Evolutionary conservation across 805 yeast genomes (phyloP).

Genomic region (Metschnikowia lachancei): DNA sequence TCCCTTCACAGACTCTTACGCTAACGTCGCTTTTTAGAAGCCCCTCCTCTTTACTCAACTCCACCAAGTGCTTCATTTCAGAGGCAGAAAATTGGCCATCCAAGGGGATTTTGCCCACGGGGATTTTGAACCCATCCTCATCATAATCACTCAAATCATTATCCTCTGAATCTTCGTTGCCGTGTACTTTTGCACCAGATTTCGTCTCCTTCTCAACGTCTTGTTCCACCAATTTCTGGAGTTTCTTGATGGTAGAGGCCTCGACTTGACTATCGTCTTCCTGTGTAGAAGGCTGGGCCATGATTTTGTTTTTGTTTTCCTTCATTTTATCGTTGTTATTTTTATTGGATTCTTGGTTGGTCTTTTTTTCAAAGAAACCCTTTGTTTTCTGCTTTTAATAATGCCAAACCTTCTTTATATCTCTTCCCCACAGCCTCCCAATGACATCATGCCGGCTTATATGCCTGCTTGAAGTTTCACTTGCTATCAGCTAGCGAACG

Average conservation of each 20-base stretch:
- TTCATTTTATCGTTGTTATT: slow-evolving; percentile 1
- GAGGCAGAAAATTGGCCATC: slow-evolving; percentile 41
- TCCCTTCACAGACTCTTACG: slow-evolving; percentile 27
- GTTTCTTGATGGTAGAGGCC: slow-evolving; percentile 25
- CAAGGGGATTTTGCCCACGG: slow-evolving; percentile 38
- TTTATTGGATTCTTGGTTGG: background rate
- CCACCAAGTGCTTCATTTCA: slow-evolving; percentile 32
- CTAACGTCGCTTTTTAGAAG: slow-evolving; percentile 25
- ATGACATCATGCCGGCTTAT: slow-evolving; percentile 7
- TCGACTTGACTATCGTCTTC: slow-evolving; percentile 9
- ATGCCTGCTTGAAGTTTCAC: slow-evolving; percentile 6
- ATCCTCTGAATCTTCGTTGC: background rate
- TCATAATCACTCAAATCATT: slow-evolving; percentile 21
- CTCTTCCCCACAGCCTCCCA: background rate
- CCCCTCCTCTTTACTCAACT: slow-evolving; percentile 32
- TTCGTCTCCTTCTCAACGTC: slow-evolving; percentile 13
- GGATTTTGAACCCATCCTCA: slow-evolving; percentile 37
- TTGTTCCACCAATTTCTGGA: slow-evolving; percentile 26
- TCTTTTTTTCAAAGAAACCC: too few relatives aligned
- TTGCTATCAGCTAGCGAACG: slow-evolving; percentile 7
- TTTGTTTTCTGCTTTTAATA: too few relatives aligned
- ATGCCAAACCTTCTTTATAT: too few relatives aligned
- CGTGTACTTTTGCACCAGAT: background rate
- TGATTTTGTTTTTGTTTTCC: slow-evolving; percentile 23
- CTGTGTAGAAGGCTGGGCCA: slow-evolving; percentile 26